phyloP scores from a whole-genome alignment of 768 basidiomycete species.

The Hygrophoropsis aurantiaca region DNA sequence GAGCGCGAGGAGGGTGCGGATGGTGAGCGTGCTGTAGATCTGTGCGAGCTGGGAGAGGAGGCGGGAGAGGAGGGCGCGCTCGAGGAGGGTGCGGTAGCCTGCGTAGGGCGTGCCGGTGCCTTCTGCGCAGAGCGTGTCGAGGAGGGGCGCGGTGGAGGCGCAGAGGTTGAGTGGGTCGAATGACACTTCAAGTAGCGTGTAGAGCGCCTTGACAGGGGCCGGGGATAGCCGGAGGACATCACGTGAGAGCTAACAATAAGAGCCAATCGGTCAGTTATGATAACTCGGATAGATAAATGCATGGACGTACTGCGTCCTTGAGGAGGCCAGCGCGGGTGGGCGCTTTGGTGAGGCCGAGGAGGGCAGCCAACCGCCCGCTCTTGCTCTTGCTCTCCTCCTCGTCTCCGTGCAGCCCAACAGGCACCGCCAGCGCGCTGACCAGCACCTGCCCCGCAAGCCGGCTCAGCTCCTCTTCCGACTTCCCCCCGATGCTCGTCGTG shows the following conservation, averaged over 20 bases:
- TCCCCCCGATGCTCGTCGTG: constrained; percentile 69
- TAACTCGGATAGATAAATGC: background rate
- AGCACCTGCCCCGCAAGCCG: constrained; percentile 89
- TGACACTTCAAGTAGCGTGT: constrained; percentile 86
- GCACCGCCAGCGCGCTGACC: constrained; percentile 90
- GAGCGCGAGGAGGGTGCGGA: constrained; percentile 74
- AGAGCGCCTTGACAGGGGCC: constrained; percentile 69
- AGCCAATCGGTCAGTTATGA: constrained; percentile 11
- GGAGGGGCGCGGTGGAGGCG: constrained; percentile 72
- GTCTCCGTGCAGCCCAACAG: constrained; percentile 64
- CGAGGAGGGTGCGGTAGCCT: constrained; percentile 85
- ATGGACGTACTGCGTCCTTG: constrained; percentile 73
- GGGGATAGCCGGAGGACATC: constrained; percentile 83
- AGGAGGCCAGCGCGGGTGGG: constrained; percentile 88
- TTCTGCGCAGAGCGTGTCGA: constrained; percentile 56
- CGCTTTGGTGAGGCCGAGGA: constrained; percentile 79
- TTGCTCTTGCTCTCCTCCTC: constrained; percentile 60
- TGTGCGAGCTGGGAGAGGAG: constrained; percentile 89
- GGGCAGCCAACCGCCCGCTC: constrained; percentile 75
- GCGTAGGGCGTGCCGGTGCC: constrained; percentile 51
- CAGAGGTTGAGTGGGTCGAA: constrained; percentile 92
- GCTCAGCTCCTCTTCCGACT: constrained; percentile 73
- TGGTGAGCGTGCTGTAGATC: constrained; percentile 85
- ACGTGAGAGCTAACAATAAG: constrained; percentile 61
- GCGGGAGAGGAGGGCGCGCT: constrained; percentile 88